Conservation (phyloP, 1,284 basidiomycete species). For the Ganoderma boninense region DNA sequence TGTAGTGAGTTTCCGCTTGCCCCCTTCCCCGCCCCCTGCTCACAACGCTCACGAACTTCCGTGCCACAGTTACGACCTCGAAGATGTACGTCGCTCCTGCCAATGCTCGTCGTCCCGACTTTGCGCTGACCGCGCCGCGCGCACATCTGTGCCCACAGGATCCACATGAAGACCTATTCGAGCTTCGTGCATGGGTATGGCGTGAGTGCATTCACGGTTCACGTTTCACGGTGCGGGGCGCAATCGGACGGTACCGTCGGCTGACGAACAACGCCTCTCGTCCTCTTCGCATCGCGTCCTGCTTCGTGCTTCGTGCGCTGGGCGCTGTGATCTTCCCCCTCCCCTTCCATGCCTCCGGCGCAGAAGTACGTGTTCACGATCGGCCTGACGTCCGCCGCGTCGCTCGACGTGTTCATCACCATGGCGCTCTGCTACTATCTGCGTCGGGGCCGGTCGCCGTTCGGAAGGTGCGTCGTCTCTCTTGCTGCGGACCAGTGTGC, state of each 20-base stretch:
- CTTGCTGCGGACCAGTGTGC: no score
- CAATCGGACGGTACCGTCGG: neutral
- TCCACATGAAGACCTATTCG: slow-evolving; percentile 37
- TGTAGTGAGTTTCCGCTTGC: slow-evolving; percentile 17
- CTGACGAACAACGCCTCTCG: neutral
- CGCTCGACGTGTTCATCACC: slow-evolving; percentile 61
- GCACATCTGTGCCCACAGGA: slow-evolving; percentile 20
- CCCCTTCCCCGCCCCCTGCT: neutral
- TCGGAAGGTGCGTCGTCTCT: slow-evolving; percentile 45
- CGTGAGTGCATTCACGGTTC: slow-evolving; percentile 23
- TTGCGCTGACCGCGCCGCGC: neutral
- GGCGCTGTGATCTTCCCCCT: neutral
- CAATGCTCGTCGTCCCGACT: neutral
- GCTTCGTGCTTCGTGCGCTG: neutral
- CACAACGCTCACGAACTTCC: neutral
- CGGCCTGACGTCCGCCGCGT: slow-evolving; percentile 58
- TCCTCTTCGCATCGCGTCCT: neutral
- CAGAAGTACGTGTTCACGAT: slow-evolving; percentile 63
- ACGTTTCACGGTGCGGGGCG: no score
- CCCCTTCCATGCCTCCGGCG: neutral
- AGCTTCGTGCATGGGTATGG: slow-evolving; percentile 36
- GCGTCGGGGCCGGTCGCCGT: slow-evolving; percentile 48
- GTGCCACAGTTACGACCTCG: slow-evolving; percentile 41
- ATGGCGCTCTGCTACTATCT: slow-evolving; percentile 56
- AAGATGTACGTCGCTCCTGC: slow-evolving; percentile 41